Percentiles rank a stretch among this genome's conserved stretches.
Evolutionary conservation across 139 green algal genomes (phyloP).

Genomic region (Chlorella sorokiniana): DNA sequence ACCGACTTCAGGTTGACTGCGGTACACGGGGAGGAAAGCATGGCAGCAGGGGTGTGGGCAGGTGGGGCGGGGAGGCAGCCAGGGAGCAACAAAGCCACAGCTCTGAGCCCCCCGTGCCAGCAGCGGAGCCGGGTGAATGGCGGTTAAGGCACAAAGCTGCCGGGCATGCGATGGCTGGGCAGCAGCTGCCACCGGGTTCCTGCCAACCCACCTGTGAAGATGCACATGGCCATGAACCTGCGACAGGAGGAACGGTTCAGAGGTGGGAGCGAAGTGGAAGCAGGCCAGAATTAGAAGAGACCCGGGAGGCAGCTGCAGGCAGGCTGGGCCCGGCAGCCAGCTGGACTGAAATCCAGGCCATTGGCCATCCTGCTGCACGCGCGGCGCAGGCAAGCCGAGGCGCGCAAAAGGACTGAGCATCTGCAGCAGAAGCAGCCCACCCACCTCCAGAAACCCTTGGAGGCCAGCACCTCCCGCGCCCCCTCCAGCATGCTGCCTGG

Average conservation of each 20-base stretch:
- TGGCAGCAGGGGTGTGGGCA: background rate
- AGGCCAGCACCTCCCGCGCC: constrained; percentile 35
- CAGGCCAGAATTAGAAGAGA: background rate
- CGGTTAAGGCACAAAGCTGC: no score
- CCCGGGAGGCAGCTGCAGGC: background rate
- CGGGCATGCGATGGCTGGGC: no score
- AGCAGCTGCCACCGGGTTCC: no score
- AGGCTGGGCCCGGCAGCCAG: background rate
- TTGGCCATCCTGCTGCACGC: no score
- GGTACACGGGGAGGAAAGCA: background rate
- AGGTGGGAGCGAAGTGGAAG: background rate
- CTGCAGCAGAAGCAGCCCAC: no score
- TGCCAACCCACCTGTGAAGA: constrained; percentile 16
- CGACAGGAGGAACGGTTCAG: background rate
- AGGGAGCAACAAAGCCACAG: background rate
- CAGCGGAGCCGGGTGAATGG: no score
- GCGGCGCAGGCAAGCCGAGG: no score
- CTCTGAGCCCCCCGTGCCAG: no score
- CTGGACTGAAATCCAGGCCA: no score
- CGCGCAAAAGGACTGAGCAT: no score
- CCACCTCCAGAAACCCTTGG: constrained; percentile 52
- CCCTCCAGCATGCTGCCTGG: background rate
- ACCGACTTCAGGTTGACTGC: constrained; percentile 63
- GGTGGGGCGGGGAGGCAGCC: background rate
- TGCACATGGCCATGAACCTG: background rate